These are phyloP conservation scores for Vanderwaltozyma polyspora DNA, from an alignment of 805 yeast species.

Conservation along the genomic window DNA sequence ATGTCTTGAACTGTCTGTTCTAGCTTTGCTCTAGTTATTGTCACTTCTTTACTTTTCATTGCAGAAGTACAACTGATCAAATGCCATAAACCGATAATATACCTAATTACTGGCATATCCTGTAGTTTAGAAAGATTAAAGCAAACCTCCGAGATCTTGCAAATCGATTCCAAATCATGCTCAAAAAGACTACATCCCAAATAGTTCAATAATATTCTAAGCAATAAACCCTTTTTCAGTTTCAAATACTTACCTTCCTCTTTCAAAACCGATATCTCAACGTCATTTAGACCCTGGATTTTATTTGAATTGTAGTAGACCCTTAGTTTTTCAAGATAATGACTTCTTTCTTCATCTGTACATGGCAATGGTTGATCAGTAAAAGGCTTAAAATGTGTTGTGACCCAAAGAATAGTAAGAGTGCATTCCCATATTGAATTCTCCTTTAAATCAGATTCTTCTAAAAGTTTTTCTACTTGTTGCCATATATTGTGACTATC, in stretches of 20 bases:
- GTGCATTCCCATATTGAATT: slow-evolving; percentile 23
- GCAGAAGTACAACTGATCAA: slow-evolving; percentile 24
- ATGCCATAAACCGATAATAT: slow-evolving; percentile 25
- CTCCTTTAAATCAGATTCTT: slow-evolving; percentile 7
- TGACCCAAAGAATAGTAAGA: slow-evolving; percentile 19
- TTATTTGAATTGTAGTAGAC: slow-evolving; percentile 16
- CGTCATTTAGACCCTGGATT: slow-evolving; percentile 4
- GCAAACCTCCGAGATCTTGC: slow-evolving; percentile 18
- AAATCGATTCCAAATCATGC: slow-evolving; percentile 18
- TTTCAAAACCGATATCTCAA: background rate
- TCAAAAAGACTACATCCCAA: slow-evolving; percentile 23
- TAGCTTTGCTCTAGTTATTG: slow-evolving; percentile 18
- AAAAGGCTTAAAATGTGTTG: slow-evolving; percentile 25
- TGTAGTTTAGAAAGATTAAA: slow-evolving; percentile 19
- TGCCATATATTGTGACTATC: slow-evolving; percentile 10
- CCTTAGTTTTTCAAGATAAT: slow-evolving; percentile 11
- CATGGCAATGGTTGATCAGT: slow-evolving; percentile 19
- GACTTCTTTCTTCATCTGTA: slow-evolving; percentile 14
- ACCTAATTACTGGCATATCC: slow-evolving; percentile 13
- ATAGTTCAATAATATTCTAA: slow-evolving; percentile 21
- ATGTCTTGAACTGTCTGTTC: slow-evolving; percentile 11
- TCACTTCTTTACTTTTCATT: slow-evolving; percentile 22
- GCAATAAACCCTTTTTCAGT: slow-evolving; percentile 19
- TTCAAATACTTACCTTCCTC: slow-evolving; percentile 2
- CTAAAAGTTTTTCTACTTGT: slow-evolving; percentile 8